Conservation (phyloP, 2,329 filamentous ascomycete species). For the Colletotrichum brevisporum region DNA sequence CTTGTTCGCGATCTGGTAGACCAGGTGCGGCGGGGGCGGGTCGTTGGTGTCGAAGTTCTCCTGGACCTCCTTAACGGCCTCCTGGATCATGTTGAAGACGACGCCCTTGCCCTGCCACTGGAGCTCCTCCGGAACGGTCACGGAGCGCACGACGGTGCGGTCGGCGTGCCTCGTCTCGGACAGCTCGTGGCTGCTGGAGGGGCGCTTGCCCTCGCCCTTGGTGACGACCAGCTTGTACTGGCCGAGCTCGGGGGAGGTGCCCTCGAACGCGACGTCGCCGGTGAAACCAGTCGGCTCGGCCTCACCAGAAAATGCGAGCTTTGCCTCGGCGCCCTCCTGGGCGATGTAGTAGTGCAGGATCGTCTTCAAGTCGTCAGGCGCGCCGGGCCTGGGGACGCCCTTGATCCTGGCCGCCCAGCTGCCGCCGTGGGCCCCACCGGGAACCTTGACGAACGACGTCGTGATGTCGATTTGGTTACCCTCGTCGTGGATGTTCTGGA, state of each 20-base stretch:
- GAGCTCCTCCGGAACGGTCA: constrained; percentile 74
- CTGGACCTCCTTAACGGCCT: constrained; percentile 64
- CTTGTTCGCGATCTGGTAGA: constrained; percentile 82
- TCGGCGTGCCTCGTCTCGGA: constrained; percentile 79
- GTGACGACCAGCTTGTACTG: constrained; percentile 86
- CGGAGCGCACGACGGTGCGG: constrained; percentile 81
- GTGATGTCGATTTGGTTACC: constrained; percentile 91
- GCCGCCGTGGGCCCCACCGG: constrained; percentile 86
- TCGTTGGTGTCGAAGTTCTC: constrained; percentile 68
- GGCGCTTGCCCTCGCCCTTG: constrained; percentile 74
- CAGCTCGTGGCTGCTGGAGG: constrained; percentile 75
- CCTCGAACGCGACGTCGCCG: constrained; percentile 77
- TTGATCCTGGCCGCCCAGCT: constrained; percentile 94
- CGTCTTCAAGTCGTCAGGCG: constrained; percentile 76
- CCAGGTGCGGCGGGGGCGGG: constrained; percentile 85
- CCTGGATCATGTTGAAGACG: constrained; percentile 68
- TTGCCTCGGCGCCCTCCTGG: constrained; percentile 80
- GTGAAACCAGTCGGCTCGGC: constrained; percentile 64
- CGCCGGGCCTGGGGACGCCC: constrained; percentile 81
- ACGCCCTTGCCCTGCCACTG: constrained; percentile 88
- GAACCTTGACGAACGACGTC: constrained; percentile 93
- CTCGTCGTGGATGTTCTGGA: constrained; percentile 91
- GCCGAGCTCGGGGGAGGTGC: constrained; percentile 79
- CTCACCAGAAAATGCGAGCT: constrained; percentile 71
- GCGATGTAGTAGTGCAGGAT: constrained; percentile 86